Evolutionary conservation across 2,329 filamentous ascomycete species (phyloP).

Genomic region (Knufia fluminis): DNA sequence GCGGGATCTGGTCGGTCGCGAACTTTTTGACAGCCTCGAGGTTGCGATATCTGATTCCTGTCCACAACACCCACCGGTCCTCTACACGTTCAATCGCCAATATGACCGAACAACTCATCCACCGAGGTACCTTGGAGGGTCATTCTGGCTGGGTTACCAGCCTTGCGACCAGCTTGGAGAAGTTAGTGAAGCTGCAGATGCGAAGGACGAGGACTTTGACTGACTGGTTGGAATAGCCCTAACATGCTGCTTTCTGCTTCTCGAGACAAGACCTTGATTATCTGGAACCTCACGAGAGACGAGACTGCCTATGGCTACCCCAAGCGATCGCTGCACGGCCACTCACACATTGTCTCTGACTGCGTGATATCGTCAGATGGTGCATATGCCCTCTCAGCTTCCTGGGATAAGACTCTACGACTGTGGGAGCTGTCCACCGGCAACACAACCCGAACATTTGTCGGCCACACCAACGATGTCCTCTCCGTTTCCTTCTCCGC

Average conservation of each 20-base stretch:
- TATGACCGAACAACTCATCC: slow-evolving; percentile 91
- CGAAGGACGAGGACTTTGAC: slow-evolving; percentile 14
- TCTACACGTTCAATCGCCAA: slow-evolving; percentile 17
- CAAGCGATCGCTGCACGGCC: slow-evolving; percentile 96
- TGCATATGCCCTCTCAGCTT: slow-evolving; percentile 96
- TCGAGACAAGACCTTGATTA: slow-evolving; percentile 98
- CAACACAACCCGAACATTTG: slow-evolving; percentile 94
- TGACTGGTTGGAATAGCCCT: slow-evolving; percentile 50
- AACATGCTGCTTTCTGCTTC: slow-evolving; percentile 98
- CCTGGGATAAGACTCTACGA: slow-evolving; percentile 99
- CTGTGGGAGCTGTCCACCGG: slow-evolving; percentile 98
- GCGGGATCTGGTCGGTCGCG: neutral
- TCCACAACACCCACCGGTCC: neutral
- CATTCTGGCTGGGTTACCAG: slow-evolving; percentile 99
- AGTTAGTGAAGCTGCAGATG: slow-evolving; percentile 48
- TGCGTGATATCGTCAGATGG: slow-evolving; percentile 99
- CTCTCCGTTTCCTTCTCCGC: slow-evolving; percentile 99
- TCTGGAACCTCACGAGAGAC: slow-evolving; percentile 99
- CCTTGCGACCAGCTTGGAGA: slow-evolving; percentile 97
- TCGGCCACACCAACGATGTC: slow-evolving; percentile 98
- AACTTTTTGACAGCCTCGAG: slow-evolving; percentile 7
- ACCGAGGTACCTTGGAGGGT: slow-evolving; percentile 95
- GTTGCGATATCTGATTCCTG: neutral
- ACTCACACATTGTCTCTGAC: slow-evolving; percentile 99
- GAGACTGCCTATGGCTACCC: slow-evolving; percentile 97